These are phyloP conservation scores for Xylaria castorea DNA, from an alignment of 495 filamentous ascomycete species.

Conservation along the genomic window DNA sequence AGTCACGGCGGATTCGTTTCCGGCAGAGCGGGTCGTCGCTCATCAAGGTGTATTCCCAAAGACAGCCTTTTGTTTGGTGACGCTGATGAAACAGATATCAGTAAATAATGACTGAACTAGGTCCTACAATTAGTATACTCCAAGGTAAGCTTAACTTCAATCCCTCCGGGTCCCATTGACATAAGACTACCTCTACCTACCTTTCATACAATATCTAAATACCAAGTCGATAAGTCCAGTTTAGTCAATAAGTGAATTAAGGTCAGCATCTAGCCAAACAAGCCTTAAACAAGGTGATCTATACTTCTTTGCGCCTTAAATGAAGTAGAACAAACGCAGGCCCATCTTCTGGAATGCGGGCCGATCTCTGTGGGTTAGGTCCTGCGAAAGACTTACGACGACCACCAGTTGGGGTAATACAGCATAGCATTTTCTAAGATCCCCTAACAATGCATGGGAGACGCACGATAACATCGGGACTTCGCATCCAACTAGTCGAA, in stretches of 20 bases:
- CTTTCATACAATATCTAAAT: background rate
- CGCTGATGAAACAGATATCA: background rate
- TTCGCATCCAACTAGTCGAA: background rate
- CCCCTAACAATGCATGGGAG: background rate
- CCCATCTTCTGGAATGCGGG: background rate
- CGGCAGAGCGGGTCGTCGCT: too few relatives aligned
- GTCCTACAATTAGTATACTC: background rate
- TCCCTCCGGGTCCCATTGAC: background rate
- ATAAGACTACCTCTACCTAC: background rate
- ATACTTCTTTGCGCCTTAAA: background rate
- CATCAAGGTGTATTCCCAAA: background rate
- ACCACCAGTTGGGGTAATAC: background rate
- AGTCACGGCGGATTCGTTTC: background rate
- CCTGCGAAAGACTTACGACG: background rate
- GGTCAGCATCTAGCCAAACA: background rate
- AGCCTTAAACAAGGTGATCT: background rate
- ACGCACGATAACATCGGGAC: background rate
- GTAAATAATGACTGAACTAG: background rate
- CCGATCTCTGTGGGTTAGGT: conserved; percentile 7
- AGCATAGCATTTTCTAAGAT: background rate
- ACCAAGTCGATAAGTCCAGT: background rate
- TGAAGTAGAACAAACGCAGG: background rate
- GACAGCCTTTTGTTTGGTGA: background rate
- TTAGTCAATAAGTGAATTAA: background rate
- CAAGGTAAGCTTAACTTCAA: background rate